Evolutionary conservation across 225 moss, liverwort and hornwort genomes (phyloP).

Genomic region (Thuidium tamariscinum): DNA sequence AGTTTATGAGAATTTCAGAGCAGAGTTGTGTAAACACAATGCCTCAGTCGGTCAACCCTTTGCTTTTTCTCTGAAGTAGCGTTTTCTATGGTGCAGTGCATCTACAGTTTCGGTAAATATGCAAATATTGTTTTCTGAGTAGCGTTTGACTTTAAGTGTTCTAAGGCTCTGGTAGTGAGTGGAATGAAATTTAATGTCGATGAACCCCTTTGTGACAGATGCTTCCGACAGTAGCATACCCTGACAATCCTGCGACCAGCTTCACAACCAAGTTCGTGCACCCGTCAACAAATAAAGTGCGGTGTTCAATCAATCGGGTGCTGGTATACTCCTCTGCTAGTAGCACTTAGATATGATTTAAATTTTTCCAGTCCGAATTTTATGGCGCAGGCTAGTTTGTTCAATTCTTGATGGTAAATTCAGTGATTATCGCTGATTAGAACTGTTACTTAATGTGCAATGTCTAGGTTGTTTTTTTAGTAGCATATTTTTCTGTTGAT

Average conservation of each 20-base stretch:
- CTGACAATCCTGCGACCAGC: constrained; percentile 92
- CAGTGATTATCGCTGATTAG: neutral
- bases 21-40: neutral
- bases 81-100: neutral
- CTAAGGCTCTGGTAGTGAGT: neutral
- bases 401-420: neutral
- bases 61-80: neutral
- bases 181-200: neutral
- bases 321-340: constrained; percentile 41
- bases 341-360: neutral
- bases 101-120: neutral
- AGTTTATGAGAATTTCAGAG: neutral
- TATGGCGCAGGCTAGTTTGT: neutral
- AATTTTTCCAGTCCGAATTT: neutral
- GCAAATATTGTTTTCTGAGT: neutral
- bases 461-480: neutral
- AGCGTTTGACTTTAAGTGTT: neutral
- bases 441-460: neutral
- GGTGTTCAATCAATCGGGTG: constrained; percentile 96
- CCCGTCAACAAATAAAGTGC: constrained; percentile 99
- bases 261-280: constrained; percentile 99
- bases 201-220: constrained; percentile 33
- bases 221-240: constrained; percentile 82
- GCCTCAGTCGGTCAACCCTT: neutral
- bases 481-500: neutral